These are phyloP conservation scores for Backusella liffmaniae DNA, from an alignment of 192 early-diverging fungal species.

Conservation along the genomic window DNA sequence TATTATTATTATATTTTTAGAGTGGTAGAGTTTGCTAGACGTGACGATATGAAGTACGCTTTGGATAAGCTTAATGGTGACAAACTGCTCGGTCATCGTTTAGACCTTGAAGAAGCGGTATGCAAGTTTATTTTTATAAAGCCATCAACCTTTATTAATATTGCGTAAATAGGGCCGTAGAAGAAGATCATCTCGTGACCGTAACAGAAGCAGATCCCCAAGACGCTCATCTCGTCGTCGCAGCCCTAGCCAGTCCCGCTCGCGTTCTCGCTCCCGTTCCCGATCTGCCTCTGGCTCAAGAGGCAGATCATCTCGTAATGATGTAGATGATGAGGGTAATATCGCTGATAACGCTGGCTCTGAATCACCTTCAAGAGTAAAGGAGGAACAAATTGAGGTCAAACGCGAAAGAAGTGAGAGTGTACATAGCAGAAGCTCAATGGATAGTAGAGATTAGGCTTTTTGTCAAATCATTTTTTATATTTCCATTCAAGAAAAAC, in stretches of 20 bases:
- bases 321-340: slow-evolving; percentile 9
- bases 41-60: slow-evolving; percentile 83
- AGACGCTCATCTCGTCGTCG: slow-evolving; percentile 47
- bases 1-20: slow-evolving; percentile 41
- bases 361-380: background rate
- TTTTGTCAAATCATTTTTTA: background rate
- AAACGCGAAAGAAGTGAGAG: background rate
- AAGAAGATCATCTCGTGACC: slow-evolving; percentile 16
- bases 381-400: background rate
- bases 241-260: slow-evolving; percentile 37
- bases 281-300: slow-evolving; percentile 46
- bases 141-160: background rate
- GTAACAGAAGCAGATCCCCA: slow-evolving; percentile 21
- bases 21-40: slow-evolving; percentile 85
- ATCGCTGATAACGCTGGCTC: background rate
- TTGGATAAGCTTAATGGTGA: slow-evolving; percentile 79
- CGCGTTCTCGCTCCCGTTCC: slow-evolving; percentile 21
- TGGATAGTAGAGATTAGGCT: background rate
- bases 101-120: slow-evolving; percentile 64
- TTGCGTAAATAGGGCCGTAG: background rate
- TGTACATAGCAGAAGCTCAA: background rate
- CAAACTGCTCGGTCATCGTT: slow-evolving; percentile 64
- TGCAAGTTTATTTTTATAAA: slow-evolving; percentile 18
- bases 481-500: background rate
- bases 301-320: slow-evolving; percentile 31